Percentiles rank a stretch among this genome's conserved stretches.
Conservation (phyloP, 2,329 filamentous ascomycete genomes). For the Colletotrichum viniferum region DNA sequence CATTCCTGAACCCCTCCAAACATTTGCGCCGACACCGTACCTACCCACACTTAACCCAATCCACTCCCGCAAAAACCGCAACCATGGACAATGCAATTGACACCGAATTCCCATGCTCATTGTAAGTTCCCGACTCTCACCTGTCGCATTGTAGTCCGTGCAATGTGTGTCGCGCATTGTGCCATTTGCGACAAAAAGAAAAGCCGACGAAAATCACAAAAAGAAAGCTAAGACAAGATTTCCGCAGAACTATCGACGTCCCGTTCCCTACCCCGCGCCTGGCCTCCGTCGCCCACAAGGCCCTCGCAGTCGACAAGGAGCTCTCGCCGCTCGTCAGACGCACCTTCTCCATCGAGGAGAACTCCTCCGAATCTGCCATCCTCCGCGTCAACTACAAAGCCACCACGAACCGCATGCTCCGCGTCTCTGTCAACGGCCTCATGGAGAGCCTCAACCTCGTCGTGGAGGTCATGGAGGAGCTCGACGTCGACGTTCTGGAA, state of each 20-base stretch:
- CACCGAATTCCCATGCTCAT: conserved; percentile 63
- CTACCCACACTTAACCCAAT: not conserved
- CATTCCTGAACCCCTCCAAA: not conserved
- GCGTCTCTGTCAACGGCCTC: conserved; percentile 95
- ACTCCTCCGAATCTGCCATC: conserved; percentile 42
- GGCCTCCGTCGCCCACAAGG: conserved; percentile 74
- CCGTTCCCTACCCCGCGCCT: conserved; percentile 84
- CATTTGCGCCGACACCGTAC: not conserved
- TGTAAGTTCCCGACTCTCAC: conserved; percentile 55
- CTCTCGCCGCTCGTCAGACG: conserved; percentile 84
- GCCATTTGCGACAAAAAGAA: not conserved
- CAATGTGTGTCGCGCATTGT: not conserved
- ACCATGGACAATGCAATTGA: conserved; percentile 43
- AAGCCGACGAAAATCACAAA: not conserved
- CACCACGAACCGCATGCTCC: conserved; percentile 93
- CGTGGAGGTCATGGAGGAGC: conserved; percentile 85
- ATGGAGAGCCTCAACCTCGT: conserved; percentile 89
- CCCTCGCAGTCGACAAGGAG: conserved; percentile 86
- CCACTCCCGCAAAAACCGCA: not conserved
- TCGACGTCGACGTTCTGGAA: conserved; percentile 82
- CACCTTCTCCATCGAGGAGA: conserved; percentile 59
- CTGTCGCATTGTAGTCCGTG: not conserved
- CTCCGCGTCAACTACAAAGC: conserved; percentile 81
- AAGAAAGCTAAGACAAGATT: conserved; percentile 16
- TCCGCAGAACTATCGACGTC: conserved; percentile 62